A percentile compares a stretch with the other conserved stretches of the same genome.
phyloP scores from a whole-genome alignment of 495 filamentous ascomycete genomes.

The Xylona heveae region DNA sequence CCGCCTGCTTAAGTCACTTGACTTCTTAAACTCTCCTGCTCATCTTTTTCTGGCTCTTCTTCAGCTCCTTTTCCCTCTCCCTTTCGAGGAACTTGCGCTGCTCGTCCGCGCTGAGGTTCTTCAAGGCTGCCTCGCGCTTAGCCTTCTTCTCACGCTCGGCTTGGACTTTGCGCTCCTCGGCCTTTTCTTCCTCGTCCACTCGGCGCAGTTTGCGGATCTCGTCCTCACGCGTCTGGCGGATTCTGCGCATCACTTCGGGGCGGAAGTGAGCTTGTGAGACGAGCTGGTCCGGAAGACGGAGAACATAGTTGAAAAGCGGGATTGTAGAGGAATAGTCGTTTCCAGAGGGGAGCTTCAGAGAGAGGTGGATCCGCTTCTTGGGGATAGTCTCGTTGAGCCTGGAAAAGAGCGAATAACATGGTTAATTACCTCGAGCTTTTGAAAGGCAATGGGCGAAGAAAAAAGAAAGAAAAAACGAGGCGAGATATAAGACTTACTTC shows the following conservation, averaged over 20 bases:
- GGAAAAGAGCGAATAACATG: not conserved
- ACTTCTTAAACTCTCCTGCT: conserved; percentile 26
- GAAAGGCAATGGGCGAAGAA: too few species aligned
- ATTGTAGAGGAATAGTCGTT: conserved; percentile 41
- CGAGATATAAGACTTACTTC: conserved; percentile 34
- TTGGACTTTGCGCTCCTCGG: conserved; percentile 62
- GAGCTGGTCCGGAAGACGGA: conserved; percentile 66
- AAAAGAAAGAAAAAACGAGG: not conserved
- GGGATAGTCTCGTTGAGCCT: conserved; percentile 73
- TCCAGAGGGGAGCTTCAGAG: conserved; percentile 45
- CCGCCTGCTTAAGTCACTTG: too few species aligned
- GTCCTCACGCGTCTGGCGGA: conserved; percentile 61
- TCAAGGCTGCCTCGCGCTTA: conserved; percentile 69
- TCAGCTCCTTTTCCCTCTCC: conserved; percentile 65
- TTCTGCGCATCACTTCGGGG: conserved; percentile 67
- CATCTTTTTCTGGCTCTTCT: conserved; percentile 50
- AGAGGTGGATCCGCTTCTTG: conserved; percentile 69
- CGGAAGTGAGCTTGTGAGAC: conserved; percentile 65
- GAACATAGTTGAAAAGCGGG: conserved; percentile 62
- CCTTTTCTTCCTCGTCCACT: conserved; percentile 75
- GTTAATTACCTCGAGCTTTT: not conserved
- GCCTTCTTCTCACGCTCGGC: conserved; percentile 78
- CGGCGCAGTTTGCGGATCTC: conserved; percentile 61
- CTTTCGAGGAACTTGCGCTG: conserved; percentile 90
- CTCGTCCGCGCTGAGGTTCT: conserved; percentile 70